Conservation (phyloP, 78 protist genomes). For the Acrasis kona region DNA sequence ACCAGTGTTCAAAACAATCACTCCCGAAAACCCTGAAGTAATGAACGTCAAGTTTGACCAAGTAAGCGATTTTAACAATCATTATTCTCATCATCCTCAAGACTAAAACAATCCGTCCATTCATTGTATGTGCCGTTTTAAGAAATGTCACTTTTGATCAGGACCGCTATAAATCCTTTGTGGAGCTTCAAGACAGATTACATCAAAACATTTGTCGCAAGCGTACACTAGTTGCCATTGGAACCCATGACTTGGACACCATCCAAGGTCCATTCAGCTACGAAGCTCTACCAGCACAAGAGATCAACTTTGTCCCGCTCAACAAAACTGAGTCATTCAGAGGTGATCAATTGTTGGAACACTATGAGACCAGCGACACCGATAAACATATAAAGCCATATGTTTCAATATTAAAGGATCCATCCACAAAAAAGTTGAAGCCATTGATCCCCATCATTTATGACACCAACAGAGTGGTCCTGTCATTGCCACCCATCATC, state of each 20-base stretch:
- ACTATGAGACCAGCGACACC: conserved; percentile 3
- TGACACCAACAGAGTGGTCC: conserved; percentile 65
- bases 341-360: conserved; percentile 38
- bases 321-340: conserved; percentile 19
- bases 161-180: conserved; percentile 76
- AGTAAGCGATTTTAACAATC: no score
- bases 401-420: conserved; percentile 48
- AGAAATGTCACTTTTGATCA: conserved; percentile 68
- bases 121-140: conserved; percentile 91
- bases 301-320: conserved; percentile 89
- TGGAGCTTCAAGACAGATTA: conserved; percentile 95
- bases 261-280: conserved; percentile 81
- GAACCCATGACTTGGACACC: conserved; percentile 99
- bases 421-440: no score
- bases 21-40: no score
- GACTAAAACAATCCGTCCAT: conserved; percentile 70
- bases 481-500: conserved; percentile 99
- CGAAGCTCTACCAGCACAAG: conserved; percentile 69
- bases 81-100: no score
- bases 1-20: conserved; percentile 34
- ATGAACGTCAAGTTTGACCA: no score
- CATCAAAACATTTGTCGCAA: conserved; percentile 90
- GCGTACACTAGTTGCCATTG: conserved; percentile 96
- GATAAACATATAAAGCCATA: conserved; percentile 23
- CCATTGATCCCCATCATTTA: conserved; percentile 80